Percentiles rank a stretch among this genome's conserved stretches.
Conservation (phyloP, 257 asterid species). For the Ligustrum vulgare region DNA sequence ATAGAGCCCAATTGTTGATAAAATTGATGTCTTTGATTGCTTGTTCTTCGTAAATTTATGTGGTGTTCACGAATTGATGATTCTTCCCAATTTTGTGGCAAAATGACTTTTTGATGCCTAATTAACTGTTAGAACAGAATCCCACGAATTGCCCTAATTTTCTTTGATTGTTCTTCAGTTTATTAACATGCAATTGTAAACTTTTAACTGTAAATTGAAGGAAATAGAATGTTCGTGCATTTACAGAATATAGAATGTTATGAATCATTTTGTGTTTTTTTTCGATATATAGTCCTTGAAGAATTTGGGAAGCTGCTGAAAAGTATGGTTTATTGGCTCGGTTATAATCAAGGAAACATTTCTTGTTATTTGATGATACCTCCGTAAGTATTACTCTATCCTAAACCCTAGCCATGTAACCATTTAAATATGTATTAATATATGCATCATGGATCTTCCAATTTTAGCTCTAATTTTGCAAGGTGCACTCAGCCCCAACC, state of each 20-base stretch:
- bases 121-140: not conserved
- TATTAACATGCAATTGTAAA: not conserved
- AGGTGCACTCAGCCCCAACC: slow-evolving; percentile 85
- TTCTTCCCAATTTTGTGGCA: not conserved
- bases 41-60: not conserved
- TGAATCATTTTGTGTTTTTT: not conserved
- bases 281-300: not conserved
- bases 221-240: not conserved
- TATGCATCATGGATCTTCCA: slow-evolving; percentile 69
- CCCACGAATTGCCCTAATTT: no score
- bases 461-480: slow-evolving; percentile 67
- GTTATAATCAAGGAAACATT: slow-evolving; percentile 1
- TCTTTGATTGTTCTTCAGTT: not conserved
- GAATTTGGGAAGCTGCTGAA: slow-evolving; percentile 5
- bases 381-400: no score
- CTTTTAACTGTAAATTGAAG: not conserved
- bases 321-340: not conserved
- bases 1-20: not conserved
- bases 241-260: not conserved
- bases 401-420: slow-evolving; percentile 61
- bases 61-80: not conserved
- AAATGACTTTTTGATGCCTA: not conserved
- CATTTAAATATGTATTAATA: slow-evolving; percentile 31
- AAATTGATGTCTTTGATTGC: not conserved
- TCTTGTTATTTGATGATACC: no score